A percentile compares a stretch with the other conserved stretches of the same genome.
Conservation (phyloP, 805 yeast genomes). For the Candida corydali region DNA sequence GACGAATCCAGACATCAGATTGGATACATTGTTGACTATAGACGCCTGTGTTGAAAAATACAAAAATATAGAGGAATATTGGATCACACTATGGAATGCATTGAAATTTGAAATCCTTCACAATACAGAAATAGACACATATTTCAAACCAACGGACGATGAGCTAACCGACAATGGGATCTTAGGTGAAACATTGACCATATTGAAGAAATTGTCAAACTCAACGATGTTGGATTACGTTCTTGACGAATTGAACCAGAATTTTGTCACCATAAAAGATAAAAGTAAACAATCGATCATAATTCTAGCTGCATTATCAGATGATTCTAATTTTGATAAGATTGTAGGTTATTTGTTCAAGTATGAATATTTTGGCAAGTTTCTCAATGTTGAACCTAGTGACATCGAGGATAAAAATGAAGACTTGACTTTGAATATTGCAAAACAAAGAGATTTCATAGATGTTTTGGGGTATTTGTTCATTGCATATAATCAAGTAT, state of each 20-base stretch:
- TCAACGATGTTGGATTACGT: slow-evolving; percentile 30
- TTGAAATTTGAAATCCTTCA: slow-evolving; percentile 86
- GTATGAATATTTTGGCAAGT: slow-evolving; percentile 42
- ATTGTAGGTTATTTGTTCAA: slow-evolving; percentile 35
- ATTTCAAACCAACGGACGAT: slow-evolving; percentile 19
- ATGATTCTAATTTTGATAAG: slow-evolving; percentile 48
- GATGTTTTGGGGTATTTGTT: slow-evolving; percentile 60
- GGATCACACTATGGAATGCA: slow-evolving; percentile 82
- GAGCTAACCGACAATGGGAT: slow-evolving; percentile 23
- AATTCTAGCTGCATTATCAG: slow-evolving; percentile 52
- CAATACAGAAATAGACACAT: slow-evolving; percentile 38
- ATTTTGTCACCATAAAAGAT: slow-evolving; percentile 45
- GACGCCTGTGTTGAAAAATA: slow-evolving; percentile 52
- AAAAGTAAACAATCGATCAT: slow-evolving; percentile 62
- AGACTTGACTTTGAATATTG: slow-evolving; percentile 39
- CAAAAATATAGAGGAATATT: slow-evolving; percentile 51
- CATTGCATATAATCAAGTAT: slow-evolving; percentile 33
- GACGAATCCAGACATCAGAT: slow-evolving; percentile 65
- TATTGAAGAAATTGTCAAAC: slow-evolving; percentile 40
- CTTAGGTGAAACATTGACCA: slow-evolving; percentile 32
- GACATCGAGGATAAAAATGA: slow-evolving; percentile 18
- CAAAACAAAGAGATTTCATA: slow-evolving; percentile 57
- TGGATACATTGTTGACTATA: slow-evolving; percentile 68
- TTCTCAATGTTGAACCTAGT: slow-evolving; percentile 18
- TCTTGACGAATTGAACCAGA: slow-evolving; percentile 48